Evolutionary conservation across 495 filamentous ascomycete genomes (phyloP).

Genomic region (Aspergillus diversus): DNA sequence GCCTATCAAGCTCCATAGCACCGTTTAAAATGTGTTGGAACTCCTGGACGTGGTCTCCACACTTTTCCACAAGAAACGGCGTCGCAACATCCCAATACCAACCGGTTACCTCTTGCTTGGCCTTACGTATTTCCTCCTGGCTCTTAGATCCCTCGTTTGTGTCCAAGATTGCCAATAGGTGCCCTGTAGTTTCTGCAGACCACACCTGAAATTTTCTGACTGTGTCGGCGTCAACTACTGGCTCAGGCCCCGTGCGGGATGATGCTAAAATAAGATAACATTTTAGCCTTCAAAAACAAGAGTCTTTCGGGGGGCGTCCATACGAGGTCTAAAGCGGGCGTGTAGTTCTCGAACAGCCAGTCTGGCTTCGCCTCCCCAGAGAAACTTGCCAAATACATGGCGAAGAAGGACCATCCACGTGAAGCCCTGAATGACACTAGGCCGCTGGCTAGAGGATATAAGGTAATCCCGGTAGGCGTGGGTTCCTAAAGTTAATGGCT

Average conservation of each 20-base stretch:
- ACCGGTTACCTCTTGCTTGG: no score
- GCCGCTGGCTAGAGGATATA: not conserved
- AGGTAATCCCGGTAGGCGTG: conserved; percentile 1
- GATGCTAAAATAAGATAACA: not conserved
- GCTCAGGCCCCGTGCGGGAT: not conserved
- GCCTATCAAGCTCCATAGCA: conserved; percentile 4
- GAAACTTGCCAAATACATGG: conserved; percentile 8
- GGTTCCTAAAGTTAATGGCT: not conserved
- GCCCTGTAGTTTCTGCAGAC: conserved; percentile 2
- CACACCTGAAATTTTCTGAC: conserved; percentile 12
- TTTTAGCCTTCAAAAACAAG: not conserved
- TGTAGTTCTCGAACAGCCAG: conserved; percentile 2
- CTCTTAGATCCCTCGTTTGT: not conserved
- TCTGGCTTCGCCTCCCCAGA: conserved; percentile 5
- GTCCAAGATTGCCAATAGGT: not conserved
- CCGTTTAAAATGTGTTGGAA: conserved; percentile 5
- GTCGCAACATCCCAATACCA: not conserved
- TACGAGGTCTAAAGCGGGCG: conserved; percentile 7
- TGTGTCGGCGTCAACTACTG: not conserved
- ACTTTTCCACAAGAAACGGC: not conserved
- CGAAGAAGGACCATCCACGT: conserved; percentile 4
- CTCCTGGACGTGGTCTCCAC: not conserved
- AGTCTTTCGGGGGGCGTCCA: not conserved
- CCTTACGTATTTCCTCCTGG: not conserved
- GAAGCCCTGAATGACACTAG: conserved; percentile 10